Evolutionary conservation across 2,329 filamentous ascomycete species (phyloP).

Genomic region (Aspergillaceae sp.): DNA sequence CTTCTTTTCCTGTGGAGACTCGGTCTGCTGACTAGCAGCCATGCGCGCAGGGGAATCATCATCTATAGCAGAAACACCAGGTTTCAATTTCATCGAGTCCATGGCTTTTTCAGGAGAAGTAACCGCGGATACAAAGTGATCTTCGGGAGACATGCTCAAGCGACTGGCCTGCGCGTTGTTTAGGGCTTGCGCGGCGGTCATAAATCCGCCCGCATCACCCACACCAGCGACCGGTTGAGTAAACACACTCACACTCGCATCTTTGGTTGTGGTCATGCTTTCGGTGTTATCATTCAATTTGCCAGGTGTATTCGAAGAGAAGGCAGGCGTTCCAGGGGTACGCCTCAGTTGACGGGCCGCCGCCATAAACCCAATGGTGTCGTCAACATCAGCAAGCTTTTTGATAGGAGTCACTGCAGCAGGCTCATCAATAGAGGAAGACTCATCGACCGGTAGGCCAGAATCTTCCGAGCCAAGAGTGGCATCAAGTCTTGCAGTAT

Average conservation of each 20-base stretch:
- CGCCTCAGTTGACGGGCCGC: slow-evolving; percentile 10
- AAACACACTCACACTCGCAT: neutral
- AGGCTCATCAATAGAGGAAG: neutral
- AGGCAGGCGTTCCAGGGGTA: neutral
- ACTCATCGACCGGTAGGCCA: neutral
- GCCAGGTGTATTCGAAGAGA: too few relatives aligned
- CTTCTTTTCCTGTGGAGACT: neutral
- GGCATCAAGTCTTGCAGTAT: neutral
- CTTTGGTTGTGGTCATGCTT: neutral
- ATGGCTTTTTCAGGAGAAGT: neutral
- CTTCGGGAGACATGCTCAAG: neutral
- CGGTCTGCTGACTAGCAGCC: neutral
- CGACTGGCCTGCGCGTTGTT: neutral
- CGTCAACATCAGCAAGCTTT: slow-evolving; percentile 13
- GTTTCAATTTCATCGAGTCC: too few relatives aligned
- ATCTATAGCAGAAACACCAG: too few relatives aligned
- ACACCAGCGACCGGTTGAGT: neutral
- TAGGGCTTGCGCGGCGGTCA: neutral
- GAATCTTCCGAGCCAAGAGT: neutral
- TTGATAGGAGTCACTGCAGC: neutral
- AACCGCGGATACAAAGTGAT: neutral
- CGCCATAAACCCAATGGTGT: slow-evolving; percentile 21
- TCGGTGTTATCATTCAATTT: neutral
- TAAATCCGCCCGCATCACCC: neutral
- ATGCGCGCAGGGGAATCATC: too few relatives aligned